Conservation (phyloP, 331 rosid genomes). For the Spiraea crenata region DNA sequence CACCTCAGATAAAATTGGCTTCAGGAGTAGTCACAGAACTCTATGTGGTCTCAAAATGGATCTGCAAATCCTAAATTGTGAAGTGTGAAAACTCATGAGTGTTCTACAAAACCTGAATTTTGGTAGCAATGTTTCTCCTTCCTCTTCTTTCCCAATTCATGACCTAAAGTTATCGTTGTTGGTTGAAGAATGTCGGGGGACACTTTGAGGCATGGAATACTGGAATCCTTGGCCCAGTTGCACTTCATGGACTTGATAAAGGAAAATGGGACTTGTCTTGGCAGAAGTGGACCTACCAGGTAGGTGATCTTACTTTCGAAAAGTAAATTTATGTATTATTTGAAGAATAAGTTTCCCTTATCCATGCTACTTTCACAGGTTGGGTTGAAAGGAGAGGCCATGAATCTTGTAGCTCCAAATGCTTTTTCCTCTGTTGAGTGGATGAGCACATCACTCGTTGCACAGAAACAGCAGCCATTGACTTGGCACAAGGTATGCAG, state of each 20-base stretch:
- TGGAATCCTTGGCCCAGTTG: conserved; percentile 98
- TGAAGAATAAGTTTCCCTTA: conserved; percentile 18
- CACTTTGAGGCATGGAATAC: conserved; percentile 93
- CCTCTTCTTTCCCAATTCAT: conserved; percentile 2
- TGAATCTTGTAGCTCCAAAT: conserved; percentile 75
- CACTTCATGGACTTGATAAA: conserved; percentile 78
- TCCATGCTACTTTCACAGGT: conserved; percentile 45
- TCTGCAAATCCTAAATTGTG: neutral
- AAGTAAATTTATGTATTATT: conserved; percentile 3
- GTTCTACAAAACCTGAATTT: conserved; percentile 5
- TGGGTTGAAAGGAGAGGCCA: conserved; percentile 94
- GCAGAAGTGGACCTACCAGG: conserved; percentile 98
- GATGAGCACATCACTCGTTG: conserved; percentile 64
- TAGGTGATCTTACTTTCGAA: conserved; percentile 30
- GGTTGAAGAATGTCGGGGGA: conserved; percentile 81
- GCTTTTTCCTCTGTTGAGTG: conserved; percentile 79
- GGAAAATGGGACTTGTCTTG: conserved; percentile 89
- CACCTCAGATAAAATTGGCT: too few relatives aligned
- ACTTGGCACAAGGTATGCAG: conserved; percentile 92
- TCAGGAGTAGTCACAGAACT: too few relatives aligned
- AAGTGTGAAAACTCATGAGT: neutral
- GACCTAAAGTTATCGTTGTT: conserved; percentile 18
- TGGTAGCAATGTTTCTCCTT: neutral
- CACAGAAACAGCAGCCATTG: conserved; percentile 71
- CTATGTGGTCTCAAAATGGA: too few relatives aligned